Base-by-base conservation (phyloP, 176 grass and related monocot genomes). In the Ananas comosus region DNA sequence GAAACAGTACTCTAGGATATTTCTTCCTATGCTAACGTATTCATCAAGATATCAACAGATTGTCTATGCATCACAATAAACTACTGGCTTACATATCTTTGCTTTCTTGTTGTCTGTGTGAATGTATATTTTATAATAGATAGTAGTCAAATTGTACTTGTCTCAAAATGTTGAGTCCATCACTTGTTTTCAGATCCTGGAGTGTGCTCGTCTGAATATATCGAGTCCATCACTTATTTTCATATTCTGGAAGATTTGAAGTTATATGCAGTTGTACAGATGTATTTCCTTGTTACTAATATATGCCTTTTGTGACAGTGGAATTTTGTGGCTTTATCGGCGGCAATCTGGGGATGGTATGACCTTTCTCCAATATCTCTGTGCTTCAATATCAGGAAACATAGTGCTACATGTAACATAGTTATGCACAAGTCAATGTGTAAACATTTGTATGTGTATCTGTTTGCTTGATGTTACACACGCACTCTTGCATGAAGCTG, bases 301-400 rank as follows among this genome's bases (percentile, higher is more conserved):
- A 9, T 61, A 22, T 61, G 56, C 6, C 59, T 47, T 13, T 70
- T 80, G 65, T 84, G 75, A 59, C 80, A 94, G 95, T 79, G 95
- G 95, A 68, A 91, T 99, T 80, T 65, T 99, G 70, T 94, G 81
- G 83, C 51, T 90, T 49, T 99, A 94, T 49, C 86, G 90, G 16
- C 90, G 51, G 66, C 80, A 99, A 49, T 87, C 90, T 27, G 95
- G 89, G 61, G 68, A 99, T 64, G 95, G 95, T 94, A 91, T 64
- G 74, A 53, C 50, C 49, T 79, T 24, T n/a, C 48, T 58, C 21
- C 19, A 49, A 51, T 12, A 63, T 74, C 51, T 10, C 14, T 64
- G 1, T 73, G 9, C 18, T 61, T 11, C 53, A 13, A 24, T 78
- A 57, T 53, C 42, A 64, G 1, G 4, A 7, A 42, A 7, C 4